Evolutionary conservation across 2,329 filamentous ascomycete species (phyloP).

Genomic region (Trematosphaeria pertusa): DNA sequence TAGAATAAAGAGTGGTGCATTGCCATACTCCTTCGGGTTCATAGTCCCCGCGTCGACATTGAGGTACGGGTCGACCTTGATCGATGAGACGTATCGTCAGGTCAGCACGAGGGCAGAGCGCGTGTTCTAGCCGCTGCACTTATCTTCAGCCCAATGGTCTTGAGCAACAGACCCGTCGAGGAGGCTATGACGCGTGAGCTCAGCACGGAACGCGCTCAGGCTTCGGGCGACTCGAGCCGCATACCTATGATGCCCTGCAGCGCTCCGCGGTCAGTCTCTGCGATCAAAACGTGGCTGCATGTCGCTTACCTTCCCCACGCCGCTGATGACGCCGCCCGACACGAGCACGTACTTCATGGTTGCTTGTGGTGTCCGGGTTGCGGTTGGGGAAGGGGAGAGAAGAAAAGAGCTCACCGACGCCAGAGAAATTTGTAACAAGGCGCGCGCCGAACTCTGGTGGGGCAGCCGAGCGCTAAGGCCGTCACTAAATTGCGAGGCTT

Average conservation of each 20-base stretch:
- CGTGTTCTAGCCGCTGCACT: constrained; percentile 45
- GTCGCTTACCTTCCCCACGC: constrained; percentile 56
- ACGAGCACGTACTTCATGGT: constrained; percentile 85
- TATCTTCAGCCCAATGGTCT: constrained; percentile 81
- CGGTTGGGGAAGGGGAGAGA: constrained; percentile 52
- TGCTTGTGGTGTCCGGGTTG: constrained; percentile 49
- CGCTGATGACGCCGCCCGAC: constrained; percentile 67
- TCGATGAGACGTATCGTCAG: constrained; percentile 64
- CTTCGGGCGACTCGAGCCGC: constrained; percentile 13
- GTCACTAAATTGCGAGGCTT: constrained; percentile 23
- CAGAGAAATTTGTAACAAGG: constrained; percentile 39
- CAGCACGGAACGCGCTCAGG: constrained; percentile 17
- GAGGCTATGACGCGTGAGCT: constrained; percentile 62
- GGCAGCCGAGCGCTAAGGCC: neutral
- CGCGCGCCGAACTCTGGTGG: constrained; percentile 14
- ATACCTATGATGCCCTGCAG: constrained; percentile 70
- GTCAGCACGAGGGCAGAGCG: constrained; percentile 38
- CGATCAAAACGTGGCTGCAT: constrained; percentile 15
- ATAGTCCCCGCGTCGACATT: constrained; percentile 79
- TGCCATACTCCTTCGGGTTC: constrained; percentile 67
- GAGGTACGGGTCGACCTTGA: constrained; percentile 77
- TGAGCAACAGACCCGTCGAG: constrained; percentile 76
- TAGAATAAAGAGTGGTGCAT: too few relatives aligned
- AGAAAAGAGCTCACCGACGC: constrained; percentile 41
- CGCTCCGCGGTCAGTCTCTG: constrained; percentile 30